phyloP scores from a whole-genome alignment of 129 eudicot genomes.

The Gnaphalium uliginosum region DNA sequence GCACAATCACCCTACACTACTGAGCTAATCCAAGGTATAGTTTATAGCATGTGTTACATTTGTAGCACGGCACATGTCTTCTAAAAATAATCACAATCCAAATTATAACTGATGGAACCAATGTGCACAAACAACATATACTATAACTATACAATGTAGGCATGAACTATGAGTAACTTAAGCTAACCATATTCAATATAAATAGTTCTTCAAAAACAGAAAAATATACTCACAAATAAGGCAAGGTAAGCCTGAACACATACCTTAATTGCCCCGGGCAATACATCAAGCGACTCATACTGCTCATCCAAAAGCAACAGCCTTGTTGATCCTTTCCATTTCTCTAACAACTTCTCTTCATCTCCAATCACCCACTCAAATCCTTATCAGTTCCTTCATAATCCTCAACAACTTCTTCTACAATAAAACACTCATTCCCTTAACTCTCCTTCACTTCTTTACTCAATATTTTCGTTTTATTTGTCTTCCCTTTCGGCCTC shows the following conservation, averaged over 20 bases:
- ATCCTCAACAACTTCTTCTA: constrained; percentile 52
- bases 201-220: not conserved
- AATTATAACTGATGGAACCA: not conserved
- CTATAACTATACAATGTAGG: too few relatives aligned
- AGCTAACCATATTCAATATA: not conserved
- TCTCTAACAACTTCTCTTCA: constrained; percentile 34
- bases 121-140: constrained; percentile 1
- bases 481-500: constrained; percentile 67
- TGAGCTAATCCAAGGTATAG: not conserved
- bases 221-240: constrained; percentile 28
- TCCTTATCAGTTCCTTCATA: constrained; percentile 35
- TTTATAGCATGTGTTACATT: constrained; percentile 1
- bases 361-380: constrained; percentile 76
- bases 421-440: constrained; percentile 39
- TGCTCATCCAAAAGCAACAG: constrained; percentile 83
- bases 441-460: constrained; percentile 24
- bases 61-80: too few relatives aligned
- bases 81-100: not conserved
- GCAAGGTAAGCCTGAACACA: constrained; percentile 4
- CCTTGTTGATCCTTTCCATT: constrained; percentile 85
- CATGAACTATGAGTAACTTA: not conserved
- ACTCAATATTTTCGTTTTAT: constrained; percentile 25
- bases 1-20: not conserved
- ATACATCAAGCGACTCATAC: constrained; percentile 46
- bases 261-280: constrained; percentile 95